A percentile compares a stretch with the other conserved stretches of the same genome.
These are phyloP conservation scores for Ballota nigra DNA, from an alignment of 257 asterid species.

Conservation along the genomic window DNA sequence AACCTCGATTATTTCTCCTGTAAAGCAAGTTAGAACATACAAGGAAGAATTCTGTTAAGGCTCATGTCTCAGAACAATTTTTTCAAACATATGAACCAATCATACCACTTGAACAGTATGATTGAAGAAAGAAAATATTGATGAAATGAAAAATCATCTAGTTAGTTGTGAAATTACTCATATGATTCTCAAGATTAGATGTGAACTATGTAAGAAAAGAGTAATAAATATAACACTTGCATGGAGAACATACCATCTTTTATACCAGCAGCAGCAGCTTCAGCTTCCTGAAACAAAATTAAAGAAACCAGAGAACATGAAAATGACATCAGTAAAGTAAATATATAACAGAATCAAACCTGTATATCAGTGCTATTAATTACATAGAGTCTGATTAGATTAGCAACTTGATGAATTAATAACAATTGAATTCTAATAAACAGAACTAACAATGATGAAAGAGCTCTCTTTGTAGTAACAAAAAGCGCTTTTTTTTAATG, in stretches of 20 bases:
- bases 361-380: too few species aligned
- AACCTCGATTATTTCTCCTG: constrained; percentile 60
- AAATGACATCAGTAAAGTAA: neutral
- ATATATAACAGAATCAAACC: neutral
- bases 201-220: too few species aligned
- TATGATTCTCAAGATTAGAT: too few species aligned
- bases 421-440: neutral
- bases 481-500: too few species aligned
- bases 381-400: neutral
- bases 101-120: neutral
- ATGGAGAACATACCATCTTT: constrained; percentile 48
- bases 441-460: neutral
- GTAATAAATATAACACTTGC: too few species aligned
- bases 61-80: too few species aligned
- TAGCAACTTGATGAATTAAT: neutral
- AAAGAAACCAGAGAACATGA: neutral
- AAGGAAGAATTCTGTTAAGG: too few species aligned
- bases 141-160: too few species aligned
- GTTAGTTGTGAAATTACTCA: too few species aligned
- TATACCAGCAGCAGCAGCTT: constrained; percentile 31
- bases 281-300: constrained; percentile 42
- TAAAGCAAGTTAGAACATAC: neutral
- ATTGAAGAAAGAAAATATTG: neutral
- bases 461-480: neutral
- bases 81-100: neutral